Percentiles rank a stretch among this genome's conserved stretches.
phyloP scores from a whole-genome alignment of 768 basidiomycete genomes.

The Pleurotus cornucopiae region DNA sequence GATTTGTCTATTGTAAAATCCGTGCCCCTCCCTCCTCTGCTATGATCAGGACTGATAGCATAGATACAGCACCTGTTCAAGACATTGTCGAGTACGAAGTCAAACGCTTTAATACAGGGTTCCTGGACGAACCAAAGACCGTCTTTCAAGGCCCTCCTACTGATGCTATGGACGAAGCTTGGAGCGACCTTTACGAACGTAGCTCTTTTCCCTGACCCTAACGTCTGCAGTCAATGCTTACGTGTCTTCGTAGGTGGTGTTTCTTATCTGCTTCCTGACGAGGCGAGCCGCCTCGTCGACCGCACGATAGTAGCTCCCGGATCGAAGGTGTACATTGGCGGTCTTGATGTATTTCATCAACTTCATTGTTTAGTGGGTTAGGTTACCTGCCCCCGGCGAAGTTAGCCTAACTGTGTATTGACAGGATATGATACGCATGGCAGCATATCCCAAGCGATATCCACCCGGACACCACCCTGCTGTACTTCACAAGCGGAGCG shows the following conservation, averaged over 20 bases:
- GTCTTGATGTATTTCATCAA: conserved; percentile 22
- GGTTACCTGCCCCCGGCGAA: background rate
- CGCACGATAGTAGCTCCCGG: background rate
- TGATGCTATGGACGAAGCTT: conserved; percentile 3
- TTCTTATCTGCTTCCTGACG: background rate
- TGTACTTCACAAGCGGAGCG: background rate
- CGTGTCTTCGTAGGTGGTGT: background rate
- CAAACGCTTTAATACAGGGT: conserved; percentile 13
- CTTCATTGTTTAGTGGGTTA: conserved; percentile 21
- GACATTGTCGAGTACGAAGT: conserved; percentile 13
- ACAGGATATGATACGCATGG: conserved; percentile 16
- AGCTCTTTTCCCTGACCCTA: background rate
- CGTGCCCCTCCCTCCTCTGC: background rate
- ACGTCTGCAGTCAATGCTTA: background rate
- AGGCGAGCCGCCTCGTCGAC: background rate
- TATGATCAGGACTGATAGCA: background rate
- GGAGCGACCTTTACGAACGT: conserved; percentile 3
- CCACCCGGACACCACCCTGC: background rate
- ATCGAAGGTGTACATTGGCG: conserved; percentile 15
- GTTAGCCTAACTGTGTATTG: background rate
- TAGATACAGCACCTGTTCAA: conserved; percentile 15
- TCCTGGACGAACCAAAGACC: background rate
- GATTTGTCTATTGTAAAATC: background rate
- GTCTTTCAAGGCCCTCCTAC: conserved; percentile 1
- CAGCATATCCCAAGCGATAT: conserved; percentile 12